Evolutionary conservation across 176 grass and related monocot genomes (phyloP).

Genomic region (Eremochloa ophiuroides): DNA sequence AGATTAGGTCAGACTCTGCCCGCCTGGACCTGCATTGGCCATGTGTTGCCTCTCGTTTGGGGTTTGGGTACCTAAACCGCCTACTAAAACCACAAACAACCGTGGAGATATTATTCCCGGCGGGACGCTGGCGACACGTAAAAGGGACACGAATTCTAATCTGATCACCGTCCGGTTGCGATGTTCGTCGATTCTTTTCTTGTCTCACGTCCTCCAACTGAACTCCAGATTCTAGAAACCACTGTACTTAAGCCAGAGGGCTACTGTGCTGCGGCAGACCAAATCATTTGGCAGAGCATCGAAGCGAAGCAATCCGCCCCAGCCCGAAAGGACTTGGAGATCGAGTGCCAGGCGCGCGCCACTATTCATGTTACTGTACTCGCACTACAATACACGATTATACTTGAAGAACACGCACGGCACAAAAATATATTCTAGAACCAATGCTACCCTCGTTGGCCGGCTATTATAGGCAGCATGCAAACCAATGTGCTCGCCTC

Average conservation of each 20-base stretch:
- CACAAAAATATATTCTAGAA: too few relatives aligned
- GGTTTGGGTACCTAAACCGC: conserved; percentile 22
- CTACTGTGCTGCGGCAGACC: neutral
- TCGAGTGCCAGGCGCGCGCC: conserved; percentile 12
- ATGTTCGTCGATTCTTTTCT: too few relatives aligned
- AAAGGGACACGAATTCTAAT: neutral
- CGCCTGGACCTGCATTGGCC: too few relatives aligned
- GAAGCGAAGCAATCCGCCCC: conserved; percentile 14
- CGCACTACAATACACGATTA: neutral
- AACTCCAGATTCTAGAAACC: conserved; percentile 3
- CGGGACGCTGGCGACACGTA: neutral
- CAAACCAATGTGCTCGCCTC: too few relatives aligned
- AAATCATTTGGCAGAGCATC: conserved; percentile 36
- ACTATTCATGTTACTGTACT: conserved; percentile 11
- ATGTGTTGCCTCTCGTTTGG: conserved; percentile 15
- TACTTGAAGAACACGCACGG: conserved; percentile 28
- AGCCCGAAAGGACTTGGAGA: neutral
- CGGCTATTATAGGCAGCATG: too few relatives aligned
- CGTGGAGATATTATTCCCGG: neutral
- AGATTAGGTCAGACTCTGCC: conserved; percentile 37
- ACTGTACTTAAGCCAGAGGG: too few relatives aligned
- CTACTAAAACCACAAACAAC: neutral
- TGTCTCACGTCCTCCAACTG: neutral
- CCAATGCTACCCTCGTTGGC: too few relatives aligned
- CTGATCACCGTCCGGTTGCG: neutral